Base-by-base conservation (phyloP, 1,284 basidiomycete genomes). In the Malassezia arunalokei region DNA sequence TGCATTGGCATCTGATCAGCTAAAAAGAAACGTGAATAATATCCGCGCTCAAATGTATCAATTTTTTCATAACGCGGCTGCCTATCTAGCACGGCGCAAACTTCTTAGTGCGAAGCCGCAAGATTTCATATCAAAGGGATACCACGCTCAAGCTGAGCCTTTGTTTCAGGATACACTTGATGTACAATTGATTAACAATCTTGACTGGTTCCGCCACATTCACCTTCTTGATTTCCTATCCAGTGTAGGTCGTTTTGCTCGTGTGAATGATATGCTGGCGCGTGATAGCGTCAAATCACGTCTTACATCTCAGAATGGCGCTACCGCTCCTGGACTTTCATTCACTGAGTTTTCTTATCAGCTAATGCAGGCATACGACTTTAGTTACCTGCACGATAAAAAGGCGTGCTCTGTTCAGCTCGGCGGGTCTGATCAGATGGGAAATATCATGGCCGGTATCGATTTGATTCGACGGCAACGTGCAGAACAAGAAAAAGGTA, bases 281-380 rank as follows among this genome's bases (percentile, higher is more conserved):
- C 78, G 88, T 49, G 94, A 98, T 64, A 92, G 89, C 59, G 90
- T 96, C 28, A 84, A 65, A 17, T 58, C 48, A 0, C 59, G 68
- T 0, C 47, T 71, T 17, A 32, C 29, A 11, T 17, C 40, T 15
- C 30, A 38, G 14, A 37, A 27, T 15, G 17, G 41, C 15, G 28
- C 11, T 5, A 17, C 35, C 27, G 80, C 83, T 54, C 50, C 42
- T 60, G 80, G 92, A 28, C 84, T 98, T 59, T 92, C 89, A 9
- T 98, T 94, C 76, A 90, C 91, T 15, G 94, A 99, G 72, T 96
- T 98, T 75, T 83, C 84, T 5, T 99, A 98, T 73, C 92, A 99
- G 71, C 82, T 99, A 24, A 79, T 99, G 9, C 94, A 99, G 76
- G 94, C 89, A 2, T 87, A 89, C 74, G 94, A 99, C 75, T 99